Percentiles rank a stretch among this genome's conserved stretches.
These are phyloP conservation scores for Colletotrichum spinosum DNA, from an alignment of 2,329 filamentous ascomycete species.

Conservation along the genomic window DNA sequence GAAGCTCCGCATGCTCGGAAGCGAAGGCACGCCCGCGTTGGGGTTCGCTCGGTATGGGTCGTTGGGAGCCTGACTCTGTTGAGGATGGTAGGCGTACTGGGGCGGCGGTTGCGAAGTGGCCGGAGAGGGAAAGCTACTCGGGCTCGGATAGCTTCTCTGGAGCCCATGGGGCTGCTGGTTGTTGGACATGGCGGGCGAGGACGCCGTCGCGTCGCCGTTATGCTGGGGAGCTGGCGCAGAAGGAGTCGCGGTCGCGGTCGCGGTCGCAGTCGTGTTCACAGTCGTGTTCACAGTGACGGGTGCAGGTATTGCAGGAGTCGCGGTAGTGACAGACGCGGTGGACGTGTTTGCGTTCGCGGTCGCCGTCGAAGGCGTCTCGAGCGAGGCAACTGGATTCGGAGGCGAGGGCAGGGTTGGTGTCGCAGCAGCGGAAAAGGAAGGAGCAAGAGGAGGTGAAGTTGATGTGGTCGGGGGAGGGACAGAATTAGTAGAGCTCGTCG, in stretches of 20 bases:
- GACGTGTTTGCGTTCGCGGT: slow-evolving; percentile 19
- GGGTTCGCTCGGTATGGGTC: slow-evolving; percentile 51
- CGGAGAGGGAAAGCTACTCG: slow-evolving; percentile 33
- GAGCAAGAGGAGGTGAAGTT: slow-evolving; percentile 21
- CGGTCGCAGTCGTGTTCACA: slow-evolving; percentile 3
- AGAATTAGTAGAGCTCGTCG: slow-evolving; percentile 35
- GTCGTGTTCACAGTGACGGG: slow-evolving; percentile 1
- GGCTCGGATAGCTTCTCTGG: slow-evolving; percentile 39
- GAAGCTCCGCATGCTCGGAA: slow-evolving; percentile 57
- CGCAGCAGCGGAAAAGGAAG: slow-evolving; percentile 19
- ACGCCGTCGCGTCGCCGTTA: slow-evolving; percentile 38
- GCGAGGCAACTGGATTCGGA: slow-evolving; percentile 15
- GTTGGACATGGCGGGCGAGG: slow-evolving; percentile 40
- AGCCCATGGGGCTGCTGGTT: slow-evolving; percentile 36
- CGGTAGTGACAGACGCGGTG: slow-evolving; percentile 3
- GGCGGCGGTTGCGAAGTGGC: slow-evolving; percentile 11
- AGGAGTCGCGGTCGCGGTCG: slow-evolving; percentile 10
- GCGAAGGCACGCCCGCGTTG: slow-evolving; percentile 47
- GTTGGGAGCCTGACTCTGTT: slow-evolving; percentile 40
- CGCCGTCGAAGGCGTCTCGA: slow-evolving; percentile 22
- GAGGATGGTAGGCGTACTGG: slow-evolving; percentile 39
- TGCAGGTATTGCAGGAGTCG: slow-evolving; percentile 6
- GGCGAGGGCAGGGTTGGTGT: slow-evolving; percentile 27
- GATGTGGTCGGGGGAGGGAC: slow-evolving; percentile 28
- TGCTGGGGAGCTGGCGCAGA: slow-evolving; percentile 21